A percentile compares a stretch with the other conserved stretches of the same genome.
Evolutionary conservation across 2,329 filamentous ascomycete genomes (phyloP).

Genomic region (Mycogone perniciosa): DNA sequence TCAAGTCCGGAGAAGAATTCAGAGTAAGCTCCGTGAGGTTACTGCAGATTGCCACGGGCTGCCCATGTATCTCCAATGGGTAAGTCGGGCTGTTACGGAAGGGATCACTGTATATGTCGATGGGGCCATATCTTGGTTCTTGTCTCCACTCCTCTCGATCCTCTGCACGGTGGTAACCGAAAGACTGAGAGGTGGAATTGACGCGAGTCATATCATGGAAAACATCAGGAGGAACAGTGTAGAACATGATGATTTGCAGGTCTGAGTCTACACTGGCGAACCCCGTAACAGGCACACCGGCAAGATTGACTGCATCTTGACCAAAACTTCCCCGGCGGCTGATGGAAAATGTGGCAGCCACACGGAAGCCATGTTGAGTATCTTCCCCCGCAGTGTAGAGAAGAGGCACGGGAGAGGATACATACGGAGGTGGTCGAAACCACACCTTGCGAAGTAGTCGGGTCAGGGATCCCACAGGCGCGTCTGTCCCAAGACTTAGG

Average conservation of each 20-base stretch:
- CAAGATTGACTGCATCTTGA: neutral
- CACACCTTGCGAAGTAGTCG: slow-evolving; percentile 53
- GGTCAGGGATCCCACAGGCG: slow-evolving; percentile 44
- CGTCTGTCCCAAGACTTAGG: slow-evolving; percentile 56
- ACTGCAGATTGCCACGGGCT: slow-evolving; percentile 25
- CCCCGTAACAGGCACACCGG: neutral
- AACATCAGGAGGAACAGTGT: slow-evolving; percentile 53
- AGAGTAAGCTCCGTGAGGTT: slow-evolving; percentile 28
- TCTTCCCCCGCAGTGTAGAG: slow-evolving; percentile 53
- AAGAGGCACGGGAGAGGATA: slow-evolving; percentile 33
- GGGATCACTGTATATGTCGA: slow-evolving; percentile 16
- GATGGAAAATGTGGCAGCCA: slow-evolving; percentile 51
- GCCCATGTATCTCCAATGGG: slow-evolving; percentile 27
- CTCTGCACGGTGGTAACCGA: slow-evolving; percentile 1
- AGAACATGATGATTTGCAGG: slow-evolving; percentile 47
- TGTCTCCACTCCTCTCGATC: slow-evolving; percentile 8
- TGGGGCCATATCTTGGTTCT: slow-evolving; percentile 17
- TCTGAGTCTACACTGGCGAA: neutral
- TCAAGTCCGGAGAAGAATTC: slow-evolving; percentile 27
- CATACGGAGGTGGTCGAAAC: slow-evolving; percentile 34
- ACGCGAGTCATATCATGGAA: slow-evolving; percentile 33
- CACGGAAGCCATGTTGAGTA: slow-evolving; percentile 48
- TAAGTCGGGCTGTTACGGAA: slow-evolving; percentile 16
- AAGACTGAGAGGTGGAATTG: slow-evolving; percentile 9
- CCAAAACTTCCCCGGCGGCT: slow-evolving; percentile 4